These are phyloP conservation scores for Ochetophila trinervis DNA, from an alignment of 306 rosid genomes.

Conservation along the genomic window DNA sequence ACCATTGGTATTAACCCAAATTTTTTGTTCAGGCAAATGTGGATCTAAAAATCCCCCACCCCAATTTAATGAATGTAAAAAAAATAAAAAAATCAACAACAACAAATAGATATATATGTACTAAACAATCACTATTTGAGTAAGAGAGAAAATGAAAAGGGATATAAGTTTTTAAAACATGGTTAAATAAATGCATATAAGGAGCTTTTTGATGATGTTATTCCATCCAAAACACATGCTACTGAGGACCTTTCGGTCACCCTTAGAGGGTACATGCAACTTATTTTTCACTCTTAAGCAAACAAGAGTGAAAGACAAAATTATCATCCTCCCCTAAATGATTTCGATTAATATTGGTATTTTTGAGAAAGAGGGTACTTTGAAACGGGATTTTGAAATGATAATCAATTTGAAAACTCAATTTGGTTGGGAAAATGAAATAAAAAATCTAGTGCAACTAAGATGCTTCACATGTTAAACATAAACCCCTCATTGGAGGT, in stretches of 20 bases:
- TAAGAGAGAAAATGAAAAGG: neutral
- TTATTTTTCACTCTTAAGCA: too few species aligned
- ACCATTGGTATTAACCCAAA: neutral
- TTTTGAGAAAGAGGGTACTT: too few species aligned
- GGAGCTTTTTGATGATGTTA: conserved; percentile 5
- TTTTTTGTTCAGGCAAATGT: too few species aligned
- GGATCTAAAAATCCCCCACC: too few species aligned
- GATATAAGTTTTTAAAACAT: neutral
- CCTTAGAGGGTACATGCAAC: neutral
- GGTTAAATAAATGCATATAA: conserved; percentile 1
- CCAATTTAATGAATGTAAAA: neutral
- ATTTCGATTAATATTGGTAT: neutral
- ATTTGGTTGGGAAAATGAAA: neutral
- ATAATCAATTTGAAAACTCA: neutral
- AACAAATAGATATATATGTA: neutral
- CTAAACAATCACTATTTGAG: neutral
- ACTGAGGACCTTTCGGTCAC: conserved; percentile 10
- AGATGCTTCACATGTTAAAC: conserved; percentile 17
- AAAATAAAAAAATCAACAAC: neutral
- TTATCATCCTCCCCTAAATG: conserved; percentile 11
- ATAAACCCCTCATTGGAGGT: conserved; percentile 2
- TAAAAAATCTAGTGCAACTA: neutral
- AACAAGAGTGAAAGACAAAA: conserved; percentile 19
- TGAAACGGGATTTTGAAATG: too few species aligned
- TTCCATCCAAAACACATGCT: conserved; percentile 5